These are phyloP conservation scores for Schwanniomyces pseudopolymorphus DNA, from an alignment of 805 yeast species.

Conservation along the genomic window DNA sequence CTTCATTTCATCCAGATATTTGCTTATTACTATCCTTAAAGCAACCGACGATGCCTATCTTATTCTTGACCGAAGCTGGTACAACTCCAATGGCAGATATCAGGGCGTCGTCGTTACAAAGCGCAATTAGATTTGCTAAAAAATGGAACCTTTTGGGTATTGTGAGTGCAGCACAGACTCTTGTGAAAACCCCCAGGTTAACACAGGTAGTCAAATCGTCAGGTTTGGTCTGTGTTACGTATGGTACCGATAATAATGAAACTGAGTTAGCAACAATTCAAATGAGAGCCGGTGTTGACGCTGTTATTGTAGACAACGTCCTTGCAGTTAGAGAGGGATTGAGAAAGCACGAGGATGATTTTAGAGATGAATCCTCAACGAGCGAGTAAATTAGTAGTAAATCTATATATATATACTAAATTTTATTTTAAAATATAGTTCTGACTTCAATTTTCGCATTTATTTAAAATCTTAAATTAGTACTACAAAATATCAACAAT, in stretches of 20 bases:
- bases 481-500: neutral
- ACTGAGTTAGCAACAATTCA: constrained; percentile 83
- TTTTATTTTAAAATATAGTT: neutral
- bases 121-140: constrained; percentile 85
- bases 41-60: constrained; percentile 90
- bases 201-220: constrained; percentile 88
- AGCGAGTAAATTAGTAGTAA: constrained; percentile 2
- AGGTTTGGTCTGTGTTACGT: constrained; percentile 91
- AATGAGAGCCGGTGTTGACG: constrained; percentile 94
- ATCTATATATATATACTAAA: neutral
- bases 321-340: constrained; percentile 88
- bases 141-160: constrained; percentile 91
- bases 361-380: constrained; percentile 16
- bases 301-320: constrained; percentile 95
- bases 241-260: constrained; percentile 80
- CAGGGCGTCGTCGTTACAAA: constrained; percentile 83
- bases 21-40: constrained; percentile 83
- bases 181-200: constrained; percentile 85
- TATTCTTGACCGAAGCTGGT: constrained; percentile 88
- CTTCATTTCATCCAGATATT: constrained; percentile 93
- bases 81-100: constrained; percentile 84
- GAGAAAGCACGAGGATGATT: constrained; percentile 31
- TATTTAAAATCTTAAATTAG: neutral
- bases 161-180: constrained; percentile 83
- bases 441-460: neutral